Evolutionary conservation across 2,329 filamentous ascomycete genomes (phyloP).

Genomic region (Verticillium klebahnii): DNA sequence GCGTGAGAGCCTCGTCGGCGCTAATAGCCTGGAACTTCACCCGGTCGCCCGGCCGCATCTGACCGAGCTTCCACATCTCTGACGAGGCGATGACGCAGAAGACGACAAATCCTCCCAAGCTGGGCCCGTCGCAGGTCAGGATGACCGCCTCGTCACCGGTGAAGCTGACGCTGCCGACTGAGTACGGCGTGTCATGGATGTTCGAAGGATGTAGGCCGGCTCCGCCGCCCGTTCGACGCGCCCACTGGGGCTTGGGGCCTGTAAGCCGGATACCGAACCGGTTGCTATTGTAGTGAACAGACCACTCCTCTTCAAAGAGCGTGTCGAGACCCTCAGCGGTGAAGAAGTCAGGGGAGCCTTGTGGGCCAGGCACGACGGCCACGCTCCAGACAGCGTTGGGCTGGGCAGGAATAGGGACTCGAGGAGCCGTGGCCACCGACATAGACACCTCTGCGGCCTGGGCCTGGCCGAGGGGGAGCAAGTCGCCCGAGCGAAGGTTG

Average conservation of each 20-base stretch:
- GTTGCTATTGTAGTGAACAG: constrained; percentile 35
- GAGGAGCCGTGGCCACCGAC: background rate
- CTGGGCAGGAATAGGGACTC: constrained; percentile 17
- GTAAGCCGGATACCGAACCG: constrained; percentile 32
- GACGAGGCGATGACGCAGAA: constrained; percentile 30
- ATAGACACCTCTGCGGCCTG: background rate
- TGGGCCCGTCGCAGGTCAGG: constrained; percentile 32
- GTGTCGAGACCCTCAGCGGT: constrained; percentile 22
- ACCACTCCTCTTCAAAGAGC: constrained; percentile 30
- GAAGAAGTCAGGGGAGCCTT: constrained; percentile 32
- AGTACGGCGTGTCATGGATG: constrained; percentile 32
- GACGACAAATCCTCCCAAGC: constrained; percentile 35
- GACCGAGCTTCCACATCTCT: constrained; percentile 38
- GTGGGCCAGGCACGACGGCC: constrained; percentile 31
- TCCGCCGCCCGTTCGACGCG: constrained; percentile 28
- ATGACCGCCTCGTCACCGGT: constrained; percentile 36
- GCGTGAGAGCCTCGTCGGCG: constrained; percentile 17
- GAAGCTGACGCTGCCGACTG: constrained; percentile 36
- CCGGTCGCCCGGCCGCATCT: constrained; percentile 31
- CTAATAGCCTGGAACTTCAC: constrained; percentile 26
- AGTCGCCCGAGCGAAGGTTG: constrained; percentile 23
- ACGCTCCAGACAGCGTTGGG: constrained; percentile 23
- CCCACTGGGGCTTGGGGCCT: constrained; percentile 32
- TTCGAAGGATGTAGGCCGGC: constrained; percentile 37
- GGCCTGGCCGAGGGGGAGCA: constrained; percentile 13